Conservation (phyloP, 169 alveolate genomes). For the Perkinsus chesapeaki region DNA sequence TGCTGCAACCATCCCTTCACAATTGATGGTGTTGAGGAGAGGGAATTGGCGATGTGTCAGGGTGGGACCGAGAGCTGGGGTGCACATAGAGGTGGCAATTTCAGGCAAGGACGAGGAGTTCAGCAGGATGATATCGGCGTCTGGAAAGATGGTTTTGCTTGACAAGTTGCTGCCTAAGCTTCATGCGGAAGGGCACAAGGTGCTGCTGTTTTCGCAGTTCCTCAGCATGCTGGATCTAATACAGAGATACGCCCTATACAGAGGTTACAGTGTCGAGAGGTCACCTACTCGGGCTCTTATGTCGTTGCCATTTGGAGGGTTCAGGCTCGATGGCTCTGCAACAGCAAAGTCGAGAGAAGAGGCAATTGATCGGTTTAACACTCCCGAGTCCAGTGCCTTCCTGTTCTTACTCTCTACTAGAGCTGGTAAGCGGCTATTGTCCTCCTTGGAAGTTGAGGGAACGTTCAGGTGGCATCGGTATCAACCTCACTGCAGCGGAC, state of each 20-base stretch:
- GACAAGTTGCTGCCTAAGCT: constrained; percentile 63
- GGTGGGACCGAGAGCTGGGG: constrained; percentile 20
- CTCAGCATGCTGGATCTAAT: constrained; percentile 71
- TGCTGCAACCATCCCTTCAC: constrained; percentile 90
- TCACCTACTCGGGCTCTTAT: constrained; percentile 53
- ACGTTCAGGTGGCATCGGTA: constrained; percentile 86
- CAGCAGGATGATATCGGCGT: constrained; percentile 56
- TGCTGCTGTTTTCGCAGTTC: constrained; percentile 77
- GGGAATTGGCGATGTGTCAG: constrained; percentile 28
- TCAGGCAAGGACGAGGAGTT: constrained; percentile 64
- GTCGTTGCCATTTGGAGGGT: constrained; percentile 79
- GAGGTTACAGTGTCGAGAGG: not conserved
- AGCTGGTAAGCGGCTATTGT: constrained; percentile 56
- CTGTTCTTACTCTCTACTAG: constrained; percentile 82
- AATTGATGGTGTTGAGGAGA: constrained; percentile 76
- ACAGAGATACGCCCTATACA: constrained; percentile 43
- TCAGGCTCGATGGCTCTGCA: not conserved
- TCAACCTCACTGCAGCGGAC: constrained; percentile 85
- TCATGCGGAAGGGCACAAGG: constrained; percentile 68
- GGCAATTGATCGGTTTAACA: constrained; percentile 66
- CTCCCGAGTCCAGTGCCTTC: constrained; percentile 54
- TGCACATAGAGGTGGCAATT: constrained; percentile 52
- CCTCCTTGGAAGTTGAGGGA: constrained; percentile 68
- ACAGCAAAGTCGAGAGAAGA: not conserved
- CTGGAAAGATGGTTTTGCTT: constrained; percentile 73